phyloP scores from a whole-genome alignment of 345 rosid species.

The Anacardium occidentale region DNA sequence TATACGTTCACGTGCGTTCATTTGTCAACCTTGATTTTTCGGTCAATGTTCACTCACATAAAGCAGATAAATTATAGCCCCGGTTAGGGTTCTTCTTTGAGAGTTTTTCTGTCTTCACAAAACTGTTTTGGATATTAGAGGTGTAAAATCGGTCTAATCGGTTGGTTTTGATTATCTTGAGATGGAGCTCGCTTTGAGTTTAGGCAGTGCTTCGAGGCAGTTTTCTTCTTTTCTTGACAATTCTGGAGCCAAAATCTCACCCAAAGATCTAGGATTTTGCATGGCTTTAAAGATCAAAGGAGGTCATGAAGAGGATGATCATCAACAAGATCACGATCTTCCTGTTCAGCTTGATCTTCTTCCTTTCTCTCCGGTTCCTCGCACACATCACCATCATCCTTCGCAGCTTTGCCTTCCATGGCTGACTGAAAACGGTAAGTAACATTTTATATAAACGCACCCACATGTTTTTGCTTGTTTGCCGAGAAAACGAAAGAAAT shows the following conservation, averaged over 20 bases:
- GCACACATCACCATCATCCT: slow-evolving; percentile 21
- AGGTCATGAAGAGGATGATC: slow-evolving; percentile 4
- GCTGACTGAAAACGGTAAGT: slow-evolving; percentile 58
- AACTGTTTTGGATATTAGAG: too few relatives aligned
- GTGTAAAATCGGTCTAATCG: too few relatives aligned
- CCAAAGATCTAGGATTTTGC: slow-evolving; percentile 62
- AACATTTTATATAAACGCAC: background rate
- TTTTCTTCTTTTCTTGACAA: slow-evolving; percentile 62
- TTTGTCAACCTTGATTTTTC: slow-evolving; percentile 56
- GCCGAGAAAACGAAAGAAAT: background rate
- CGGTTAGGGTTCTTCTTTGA: too few relatives aligned
- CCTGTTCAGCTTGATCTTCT: slow-evolving; percentile 69
- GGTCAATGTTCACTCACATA: slow-evolving; percentile 52
- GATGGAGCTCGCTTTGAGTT: slow-evolving; percentile 88
- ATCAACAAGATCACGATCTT: slow-evolving; percentile 12
- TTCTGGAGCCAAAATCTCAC: slow-evolving; percentile 29
- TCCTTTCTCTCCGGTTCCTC: slow-evolving; percentile 59
- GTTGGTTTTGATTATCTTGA: too few relatives aligned
- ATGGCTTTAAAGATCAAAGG: slow-evolving; percentile 42
- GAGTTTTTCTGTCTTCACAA: too few relatives aligned
- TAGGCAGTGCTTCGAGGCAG: slow-evolving; percentile 69
- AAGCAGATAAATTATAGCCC: background rate
- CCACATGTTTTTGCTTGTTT: background rate
- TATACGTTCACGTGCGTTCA: slow-evolving; percentile 79
- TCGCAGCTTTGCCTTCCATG: slow-evolving; percentile 65